These are phyloP conservation scores for Trifolium dubium DNA, from an alignment of 306 rosid species.

Conservation along the genomic window DNA sequence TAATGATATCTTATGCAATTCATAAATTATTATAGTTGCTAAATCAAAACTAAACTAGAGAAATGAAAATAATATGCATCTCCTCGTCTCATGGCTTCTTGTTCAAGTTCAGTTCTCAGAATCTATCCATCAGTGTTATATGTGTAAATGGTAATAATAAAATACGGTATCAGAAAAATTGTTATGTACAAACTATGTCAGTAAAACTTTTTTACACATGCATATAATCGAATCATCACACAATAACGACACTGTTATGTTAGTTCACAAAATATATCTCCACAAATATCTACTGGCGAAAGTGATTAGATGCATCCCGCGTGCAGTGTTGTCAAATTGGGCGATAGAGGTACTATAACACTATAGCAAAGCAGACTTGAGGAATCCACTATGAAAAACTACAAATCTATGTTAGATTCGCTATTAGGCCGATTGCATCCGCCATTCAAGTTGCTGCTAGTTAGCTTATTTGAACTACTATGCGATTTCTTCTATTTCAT, in stretches of 20 bases:
- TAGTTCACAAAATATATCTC: no score
- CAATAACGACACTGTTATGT: no score
- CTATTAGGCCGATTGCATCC: neutral
- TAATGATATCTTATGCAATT: no score
- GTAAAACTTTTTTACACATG: neutral
- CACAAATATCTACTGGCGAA: no score
- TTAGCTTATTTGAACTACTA: neutral
- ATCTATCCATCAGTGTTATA: neutral
- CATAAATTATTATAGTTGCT: no score
- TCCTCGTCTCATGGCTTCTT: neutral
- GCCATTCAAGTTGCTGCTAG: neutral
- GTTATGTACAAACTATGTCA: neutral
- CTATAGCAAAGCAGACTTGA: neutral
- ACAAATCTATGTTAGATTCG: neutral
- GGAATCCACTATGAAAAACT: neutral
- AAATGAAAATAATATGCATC: neutral
- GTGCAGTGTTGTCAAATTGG: neutral
- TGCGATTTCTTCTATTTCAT: neutral
- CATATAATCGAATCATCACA: no score
- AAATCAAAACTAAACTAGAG: no score
- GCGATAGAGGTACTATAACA: neutral
- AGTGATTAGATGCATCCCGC: no score
- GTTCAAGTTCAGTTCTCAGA: constrained; percentile 3
- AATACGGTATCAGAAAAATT: no score
- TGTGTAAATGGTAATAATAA: neutral